phyloP scores from a whole-genome alignment of 2,329 filamentous ascomycete genomes.

The Xylariaceae sp. region DNA sequence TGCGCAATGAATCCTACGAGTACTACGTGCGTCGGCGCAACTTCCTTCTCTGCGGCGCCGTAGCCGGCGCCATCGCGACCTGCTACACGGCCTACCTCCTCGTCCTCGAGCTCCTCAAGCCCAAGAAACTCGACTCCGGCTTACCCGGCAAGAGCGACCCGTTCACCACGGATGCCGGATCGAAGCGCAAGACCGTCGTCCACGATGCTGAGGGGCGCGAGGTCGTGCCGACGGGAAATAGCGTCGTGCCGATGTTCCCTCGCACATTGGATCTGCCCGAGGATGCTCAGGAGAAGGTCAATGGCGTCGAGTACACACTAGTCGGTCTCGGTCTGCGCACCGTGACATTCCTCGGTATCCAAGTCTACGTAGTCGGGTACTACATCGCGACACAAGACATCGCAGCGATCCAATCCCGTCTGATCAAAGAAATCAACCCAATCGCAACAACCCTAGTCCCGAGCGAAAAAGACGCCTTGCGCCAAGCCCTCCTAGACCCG shows the following conservation, averaged over 20 bases:
- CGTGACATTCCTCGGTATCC: slow-evolving; percentile 82
- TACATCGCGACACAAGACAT: slow-evolving; percentile 86
- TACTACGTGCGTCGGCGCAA: slow-evolving; percentile 48
- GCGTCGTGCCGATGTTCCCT: slow-evolving; percentile 74
- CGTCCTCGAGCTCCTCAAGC: slow-evolving; percentile 34
- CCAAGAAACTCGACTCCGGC: slow-evolving; percentile 45
- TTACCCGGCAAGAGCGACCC: slow-evolving; percentile 37
- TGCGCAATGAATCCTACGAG: slow-evolving; percentile 42
- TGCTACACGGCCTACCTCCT: slow-evolving; percentile 43
- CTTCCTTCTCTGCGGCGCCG: slow-evolving; percentile 47
- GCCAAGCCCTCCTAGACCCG: slow-evolving; percentile 63
- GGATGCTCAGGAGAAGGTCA: slow-evolving; percentile 29
- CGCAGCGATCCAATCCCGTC: slow-evolving; percentile 67
- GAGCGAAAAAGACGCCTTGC: slow-evolving; percentile 71
- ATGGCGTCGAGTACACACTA: slow-evolving; percentile 69
- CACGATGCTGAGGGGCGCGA: slow-evolving; percentile 66
- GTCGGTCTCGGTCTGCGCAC: slow-evolving; percentile 83
- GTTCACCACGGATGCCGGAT: slow-evolving; percentile 45
- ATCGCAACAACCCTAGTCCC: slow-evolving; percentile 78
- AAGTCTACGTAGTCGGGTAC: slow-evolving; percentile 91
- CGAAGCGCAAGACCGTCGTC: slow-evolving; percentile 53
- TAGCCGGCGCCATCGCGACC: slow-evolving; percentile 47
- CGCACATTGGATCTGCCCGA: slow-evolving; percentile 56
- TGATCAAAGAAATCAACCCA: slow-evolving; percentile 71
- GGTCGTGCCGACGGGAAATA: slow-evolving; percentile 75